Evolutionary conservation across 2,329 filamentous ascomycete genomes (phyloP), one percentile per base, ranked within the genome.

Genomic region (Colletotrichum trifolii): DNA sequence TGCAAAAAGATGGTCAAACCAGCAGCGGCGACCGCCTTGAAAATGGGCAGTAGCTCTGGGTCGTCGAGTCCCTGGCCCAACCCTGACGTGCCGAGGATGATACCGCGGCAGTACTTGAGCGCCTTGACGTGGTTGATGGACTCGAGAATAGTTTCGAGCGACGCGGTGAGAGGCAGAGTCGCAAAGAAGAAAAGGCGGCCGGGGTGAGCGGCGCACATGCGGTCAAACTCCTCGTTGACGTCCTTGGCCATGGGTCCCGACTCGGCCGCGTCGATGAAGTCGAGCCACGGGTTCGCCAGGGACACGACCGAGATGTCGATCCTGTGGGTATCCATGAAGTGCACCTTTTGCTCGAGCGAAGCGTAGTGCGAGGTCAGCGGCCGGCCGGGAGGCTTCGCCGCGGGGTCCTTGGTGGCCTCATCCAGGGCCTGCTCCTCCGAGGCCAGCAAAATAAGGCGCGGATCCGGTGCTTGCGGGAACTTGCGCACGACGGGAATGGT

Each of bases 241-340:
- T 82, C 82, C 57, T 79, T 73, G 1, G 93, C 93, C 53, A 89
- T 88, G 36, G 78, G 74, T 2, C 85, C 86, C 0, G 92, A 91
- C 69, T 90, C 86, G 4, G 81, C 75, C 0, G 87, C 74, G 9
- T 82, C 74, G 0, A 97, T 79, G 74, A 97, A 97, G 77, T 97
- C 94, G 2, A 97, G 85, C 94, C 94, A 97, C 0, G 94, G 94
- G 73, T 97, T 97, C 12, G 94, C 94, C 25, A 97, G 87, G 1
- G 92, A 96, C 68, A 97, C 88, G 54, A 97, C 91, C 1, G 92
- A 96, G 68, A 91, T 88, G 76, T 91, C 86, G 75, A 97, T 97
- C 57, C 81, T 81, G 78, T 97, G 94, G 13, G 84, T 86, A 75
- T 93, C 85, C 94, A 97, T 97, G 79, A 97, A 97, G 53, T 87